A percentile compares a stretch with the other conserved stretches of the same genome.
Evolutionary conservation across 1,284 basidiomycete genomes (phyloP).

Genomic region (Meripilus lineatus): DNA sequence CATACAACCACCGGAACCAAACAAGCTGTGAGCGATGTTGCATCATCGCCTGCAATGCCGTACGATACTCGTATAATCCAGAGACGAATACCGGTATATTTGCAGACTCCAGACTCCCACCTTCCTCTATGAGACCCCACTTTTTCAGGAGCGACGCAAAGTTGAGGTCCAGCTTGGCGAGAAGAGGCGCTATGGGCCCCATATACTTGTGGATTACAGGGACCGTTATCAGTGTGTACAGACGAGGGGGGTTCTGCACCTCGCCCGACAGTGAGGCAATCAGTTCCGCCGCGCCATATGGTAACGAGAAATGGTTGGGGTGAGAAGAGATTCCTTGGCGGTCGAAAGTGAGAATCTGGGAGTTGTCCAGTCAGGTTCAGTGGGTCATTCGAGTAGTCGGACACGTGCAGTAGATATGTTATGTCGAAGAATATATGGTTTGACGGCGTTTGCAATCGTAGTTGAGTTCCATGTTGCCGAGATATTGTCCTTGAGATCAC

Average conservation of each 20-base stretch:
- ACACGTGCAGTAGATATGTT: constrained; percentile 60
- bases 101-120: not conserved
- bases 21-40: constrained; percentile 75
- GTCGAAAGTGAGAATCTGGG: constrained; percentile 91
- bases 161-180: constrained; percentile 40
- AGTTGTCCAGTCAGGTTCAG: constrained; percentile 3
- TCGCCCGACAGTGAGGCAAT: constrained; percentile 26
- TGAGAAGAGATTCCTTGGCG: constrained; percentile 76
- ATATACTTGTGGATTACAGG: constrained; percentile 59
- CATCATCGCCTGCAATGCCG: constrained; percentile 66
- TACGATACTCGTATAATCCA: constrained; percentile 49
- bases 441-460: constrained; percentile 57
- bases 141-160: constrained; percentile 17
- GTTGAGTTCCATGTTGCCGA: constrained; percentile 60
- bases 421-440: constrained; percentile 53
- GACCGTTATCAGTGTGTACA: constrained; percentile 61
- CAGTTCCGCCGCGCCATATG: constrained; percentile 46
- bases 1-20: constrained; percentile 90
- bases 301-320: constrained; percentile 84
- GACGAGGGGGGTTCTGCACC: constrained; percentile 27
- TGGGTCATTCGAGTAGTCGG: constrained; percentile 1
- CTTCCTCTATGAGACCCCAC: constrained; percentile 1
- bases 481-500: constrained; percentile 84
- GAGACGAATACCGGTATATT: constrained; percentile 46
- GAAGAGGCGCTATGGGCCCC: constrained; percentile 42